Evolutionary conservation across 768 basidiomycete genomes (phyloP).

Genomic region (Termitomyces sp.): DNA sequence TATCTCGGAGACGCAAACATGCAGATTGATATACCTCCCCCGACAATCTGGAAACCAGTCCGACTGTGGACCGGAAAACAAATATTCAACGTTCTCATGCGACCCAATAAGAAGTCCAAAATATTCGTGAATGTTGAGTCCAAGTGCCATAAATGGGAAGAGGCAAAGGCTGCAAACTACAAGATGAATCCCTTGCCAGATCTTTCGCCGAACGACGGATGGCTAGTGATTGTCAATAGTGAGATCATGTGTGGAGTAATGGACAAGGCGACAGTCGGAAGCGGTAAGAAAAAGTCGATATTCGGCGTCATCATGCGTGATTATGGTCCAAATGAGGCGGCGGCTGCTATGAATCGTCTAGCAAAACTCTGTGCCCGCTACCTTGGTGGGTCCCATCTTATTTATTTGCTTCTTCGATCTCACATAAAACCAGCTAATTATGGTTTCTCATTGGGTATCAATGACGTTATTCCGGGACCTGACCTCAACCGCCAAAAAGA

Average conservation of each 20-base stretch:
- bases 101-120: conserved; percentile 78
- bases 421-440: conserved; percentile 69
- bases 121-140: conserved; percentile 93
- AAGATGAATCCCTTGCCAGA: conserved; percentile 68
- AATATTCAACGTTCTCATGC: conserved; percentile 96
- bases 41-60: conserved; percentile 88
- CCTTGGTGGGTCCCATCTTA: conserved; percentile 52
- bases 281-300: conserved; percentile 98
- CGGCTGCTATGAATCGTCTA: conserved; percentile 90
- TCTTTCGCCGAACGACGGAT: conserved; percentile 95
- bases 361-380: conserved; percentile 95
- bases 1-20: conserved; percentile 89
- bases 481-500: conserved; percentile 80
- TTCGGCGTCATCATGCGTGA: conserved; percentile 97
- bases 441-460: conserved; percentile 97
- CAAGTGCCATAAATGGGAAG: conserved; percentile 88
- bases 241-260: conserved; percentile 99
- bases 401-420: not conserved
- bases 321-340: conserved; percentile 93
- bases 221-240: conserved; percentile 94
- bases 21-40: conserved; percentile 94
- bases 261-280: conserved; percentile 97
- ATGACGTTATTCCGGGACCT: conserved; percentile 95
- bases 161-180: conserved; percentile 63
- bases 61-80: conserved; percentile 98